phyloP scores from a whole-genome alignment of 371 early-diverging fungal species.

The Cokeromyces recurvatus region DNA sequence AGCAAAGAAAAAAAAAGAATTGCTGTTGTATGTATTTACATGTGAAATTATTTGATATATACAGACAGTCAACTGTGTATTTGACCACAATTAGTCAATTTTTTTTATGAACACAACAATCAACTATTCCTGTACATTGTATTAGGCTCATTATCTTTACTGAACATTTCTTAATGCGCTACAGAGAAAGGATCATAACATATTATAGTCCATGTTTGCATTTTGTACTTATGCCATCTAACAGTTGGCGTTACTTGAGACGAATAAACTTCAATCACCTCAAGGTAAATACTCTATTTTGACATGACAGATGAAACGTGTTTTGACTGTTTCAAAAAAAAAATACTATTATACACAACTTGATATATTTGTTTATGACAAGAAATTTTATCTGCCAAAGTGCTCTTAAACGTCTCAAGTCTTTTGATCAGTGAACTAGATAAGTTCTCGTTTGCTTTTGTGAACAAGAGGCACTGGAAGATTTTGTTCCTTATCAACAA shows the following conservation, averaged over 20 bases:
- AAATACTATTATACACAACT: not conserved
- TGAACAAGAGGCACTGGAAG: constrained; percentile 9
- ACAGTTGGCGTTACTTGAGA: not conserved
- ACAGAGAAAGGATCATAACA: constrained; percentile 1
- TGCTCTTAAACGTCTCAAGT: constrained; percentile 3
- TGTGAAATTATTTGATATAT: too few relatives aligned
- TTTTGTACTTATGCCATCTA: not conserved
- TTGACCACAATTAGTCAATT: too few relatives aligned
- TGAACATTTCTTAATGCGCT: too few relatives aligned
- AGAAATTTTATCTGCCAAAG: constrained; percentile 7
- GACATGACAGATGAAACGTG: not conserved
- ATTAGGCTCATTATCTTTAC: too few relatives aligned
- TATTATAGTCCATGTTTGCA: not conserved
- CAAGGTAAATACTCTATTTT: not conserved
- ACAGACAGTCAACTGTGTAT: too few relatives aligned
- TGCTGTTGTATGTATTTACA: too few relatives aligned
- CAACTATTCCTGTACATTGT: too few relatives aligned
- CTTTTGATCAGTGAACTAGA: constrained; percentile 7
- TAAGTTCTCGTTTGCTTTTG: constrained; percentile 12
- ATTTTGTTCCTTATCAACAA: constrained; percentile 5
- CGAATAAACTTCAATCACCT: not conserved
- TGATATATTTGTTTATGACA: constrained; percentile 4
- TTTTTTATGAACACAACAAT: too few relatives aligned
- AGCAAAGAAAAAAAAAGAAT: constrained; percentile 5
- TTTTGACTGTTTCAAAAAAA: constrained; percentile 1